phyloP scores from a whole-genome alignment of 345 rosid species.

The Tarenaya hassleriana region DNA sequence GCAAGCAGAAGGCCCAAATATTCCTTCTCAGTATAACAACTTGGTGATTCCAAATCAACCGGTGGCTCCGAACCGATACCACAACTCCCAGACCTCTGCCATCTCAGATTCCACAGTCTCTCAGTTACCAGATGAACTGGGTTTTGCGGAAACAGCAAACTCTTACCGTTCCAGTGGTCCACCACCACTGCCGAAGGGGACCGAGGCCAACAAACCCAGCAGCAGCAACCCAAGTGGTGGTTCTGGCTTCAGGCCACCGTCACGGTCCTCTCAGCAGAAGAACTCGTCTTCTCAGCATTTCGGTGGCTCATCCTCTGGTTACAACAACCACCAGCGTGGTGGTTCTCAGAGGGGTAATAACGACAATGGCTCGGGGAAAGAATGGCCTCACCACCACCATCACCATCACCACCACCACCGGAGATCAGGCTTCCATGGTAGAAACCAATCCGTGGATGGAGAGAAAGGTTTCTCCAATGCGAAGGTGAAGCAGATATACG shows the following conservation, averaged over 20 bases:
- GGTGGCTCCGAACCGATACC: slow-evolving; percentile 39
- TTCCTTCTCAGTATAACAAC: slow-evolving; percentile 53
- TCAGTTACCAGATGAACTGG: slow-evolving; percentile 54
- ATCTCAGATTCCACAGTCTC: slow-evolving; percentile 35
- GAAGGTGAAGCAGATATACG: slow-evolving; percentile 87
- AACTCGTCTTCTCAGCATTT: slow-evolving; percentile 42
- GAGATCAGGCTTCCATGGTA: slow-evolving; percentile 64
- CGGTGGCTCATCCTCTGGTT: slow-evolving; percentile 36
- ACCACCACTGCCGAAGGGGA: too few species aligned
- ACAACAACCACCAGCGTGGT: neutral
- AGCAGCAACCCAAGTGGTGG: slow-evolving; percentile 26
- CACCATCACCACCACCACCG: slow-evolving; percentile 32
- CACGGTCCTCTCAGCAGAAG: slow-evolving; percentile 46
- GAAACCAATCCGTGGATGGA: slow-evolving; percentile 50
- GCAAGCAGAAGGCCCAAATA: slow-evolving; percentile 35
- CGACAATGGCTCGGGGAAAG: slow-evolving; percentile 38
- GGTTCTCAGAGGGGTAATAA: slow-evolving; percentile 39
- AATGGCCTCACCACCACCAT: slow-evolving; percentile 43
- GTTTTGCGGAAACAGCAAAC: slow-evolving; percentile 50
- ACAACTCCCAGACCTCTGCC: slow-evolving; percentile 42
- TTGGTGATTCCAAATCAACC: slow-evolving; percentile 44
- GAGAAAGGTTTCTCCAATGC: slow-evolving; percentile 58
- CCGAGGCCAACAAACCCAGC: slow-evolving; percentile 33
- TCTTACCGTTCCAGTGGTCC: slow-evolving; percentile 32
- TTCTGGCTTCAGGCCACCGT: slow-evolving; percentile 30